Base-by-base conservation (phyloP, 1,139 yeast species). In the Tardiomyces blankii region DNA sequence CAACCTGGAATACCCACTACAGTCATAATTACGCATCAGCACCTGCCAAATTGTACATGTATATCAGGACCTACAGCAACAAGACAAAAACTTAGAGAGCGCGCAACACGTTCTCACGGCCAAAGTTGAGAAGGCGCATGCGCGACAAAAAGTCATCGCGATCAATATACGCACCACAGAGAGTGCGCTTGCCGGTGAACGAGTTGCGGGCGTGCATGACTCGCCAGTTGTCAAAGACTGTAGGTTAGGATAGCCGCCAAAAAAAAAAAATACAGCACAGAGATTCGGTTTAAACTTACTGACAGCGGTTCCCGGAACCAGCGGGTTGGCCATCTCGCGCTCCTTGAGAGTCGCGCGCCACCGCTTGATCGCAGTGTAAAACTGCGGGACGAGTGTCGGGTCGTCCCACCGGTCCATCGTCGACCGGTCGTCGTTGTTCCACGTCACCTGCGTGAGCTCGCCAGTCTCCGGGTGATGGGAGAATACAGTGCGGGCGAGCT, bases 111-210 rank as follows among this genome's bases (percentile, higher is more conserved):
- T 69, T 67, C 38, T 70, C 63, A 50, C 82, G 66, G 9, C 82
- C 80, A 46, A 78, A 62, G 49, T 72, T 75, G 55, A 77, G 62
- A 43, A 79, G 58, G 52, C 73, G 70, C 51, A 78, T 66, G 42
- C 79, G 67, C 14, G 83, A 76, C 32, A 78, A 65, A 59, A 78
- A 82, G 57, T 82, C 89, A 57, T 82, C 89, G 46, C 84, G 68
- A 59, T 79, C 80, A 51, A 78, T 69, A 59, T 82, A 82, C 1
- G 87, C 88, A 9, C 91, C 91, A 58, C 89, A 82, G 75, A 82
- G 73, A 56, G 88, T 69, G 61, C 89, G 71, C 56, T 75, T 72
- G 1, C 89, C 89, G 1, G 82, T 76, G 53, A 82, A 81, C 48
- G 74, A 82, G 44, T 81, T 77, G 58, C 89, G 72, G 25, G 84